phyloP scores from a whole-genome alignment of 768 basidiomycete species.

The Chalciporus sphaerocephalus region DNA sequence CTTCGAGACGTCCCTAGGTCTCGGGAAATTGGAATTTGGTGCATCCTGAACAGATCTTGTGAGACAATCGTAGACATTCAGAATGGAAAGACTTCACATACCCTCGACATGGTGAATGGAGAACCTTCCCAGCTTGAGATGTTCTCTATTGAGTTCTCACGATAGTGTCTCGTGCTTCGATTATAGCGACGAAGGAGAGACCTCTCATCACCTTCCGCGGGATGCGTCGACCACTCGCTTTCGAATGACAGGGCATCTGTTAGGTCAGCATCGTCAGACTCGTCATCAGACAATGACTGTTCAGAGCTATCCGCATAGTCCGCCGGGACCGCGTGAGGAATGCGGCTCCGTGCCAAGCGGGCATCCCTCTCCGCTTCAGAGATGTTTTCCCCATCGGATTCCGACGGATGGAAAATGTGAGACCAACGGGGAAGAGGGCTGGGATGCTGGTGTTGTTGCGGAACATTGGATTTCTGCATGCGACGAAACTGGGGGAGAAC shows the following conservation, averaged over 20 bases:
- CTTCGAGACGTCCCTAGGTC: background rate
- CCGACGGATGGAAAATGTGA: constrained; percentile 38
- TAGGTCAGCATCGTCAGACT: constrained; percentile 73
- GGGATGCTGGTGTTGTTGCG: constrained; percentile 6
- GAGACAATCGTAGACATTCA: background rate
- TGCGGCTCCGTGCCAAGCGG: constrained; percentile 63
- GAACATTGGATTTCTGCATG: constrained; percentile 1
- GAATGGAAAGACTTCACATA: constrained; percentile 22
- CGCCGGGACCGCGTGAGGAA: constrained; percentile 33
- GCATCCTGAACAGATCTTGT: constrained; percentile 11
- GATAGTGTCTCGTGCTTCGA: constrained; percentile 46
- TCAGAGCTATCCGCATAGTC: constrained; percentile 39
- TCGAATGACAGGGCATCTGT: constrained; percentile 44
- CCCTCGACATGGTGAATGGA: constrained; percentile 45
- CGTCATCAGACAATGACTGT: constrained; percentile 60
- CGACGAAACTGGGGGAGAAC: constrained; percentile 26
- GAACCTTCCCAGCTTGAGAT: constrained; percentile 45
- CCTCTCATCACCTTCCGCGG: constrained; percentile 12
- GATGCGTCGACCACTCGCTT: constrained; percentile 42
- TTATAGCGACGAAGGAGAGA: constrained; percentile 44
- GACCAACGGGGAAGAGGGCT: constrained; percentile 19
- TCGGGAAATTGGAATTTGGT: constrained; percentile 6
- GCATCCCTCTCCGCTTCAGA: constrained; percentile 70
- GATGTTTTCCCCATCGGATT: constrained; percentile 60
- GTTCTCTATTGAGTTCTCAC: constrained; percentile 28